Evolutionary conservation across 228 moss, liverwort and hornwort species (phyloP).

Genomic region (Sphagnum magellanicum): DNA sequence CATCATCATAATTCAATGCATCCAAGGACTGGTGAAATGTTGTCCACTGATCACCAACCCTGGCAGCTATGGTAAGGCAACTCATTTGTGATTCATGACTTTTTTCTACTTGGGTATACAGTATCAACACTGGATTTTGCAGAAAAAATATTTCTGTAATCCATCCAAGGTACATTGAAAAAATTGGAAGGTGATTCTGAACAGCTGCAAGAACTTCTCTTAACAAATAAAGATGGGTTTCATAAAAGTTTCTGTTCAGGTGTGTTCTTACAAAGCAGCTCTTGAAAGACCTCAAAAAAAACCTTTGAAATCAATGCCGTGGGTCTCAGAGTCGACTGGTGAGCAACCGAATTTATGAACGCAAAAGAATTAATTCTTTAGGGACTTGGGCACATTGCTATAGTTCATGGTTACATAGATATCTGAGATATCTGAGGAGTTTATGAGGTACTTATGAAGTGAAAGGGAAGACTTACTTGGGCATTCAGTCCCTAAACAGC

Average conservation of each 20-base stretch:
- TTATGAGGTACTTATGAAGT: neutral
- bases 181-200: no score
- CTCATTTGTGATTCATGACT: neutral
- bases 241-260: no score
- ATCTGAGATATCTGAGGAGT: neutral
- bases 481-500: constrained; percentile 24
- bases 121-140: neutral
- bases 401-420: neutral
- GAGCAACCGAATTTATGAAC: neutral
- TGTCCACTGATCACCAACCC: no score
- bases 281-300: no score
- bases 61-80: constrained; percentile 1
- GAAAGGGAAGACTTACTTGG: constrained; percentile 1
- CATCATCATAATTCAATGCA: constrained; percentile 5
- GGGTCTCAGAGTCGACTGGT: neutral
- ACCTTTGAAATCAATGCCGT: neutral
- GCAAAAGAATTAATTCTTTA: neutral
- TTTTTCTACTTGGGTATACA: neutral
- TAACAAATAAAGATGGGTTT: no score
- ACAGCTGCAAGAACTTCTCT: no score
- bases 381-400: neutral
- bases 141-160: neutral
- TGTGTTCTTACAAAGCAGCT: no score
- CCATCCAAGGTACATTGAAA: no score
- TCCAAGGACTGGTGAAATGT: no score